Evolutionary conservation across 2,329 filamentous ascomycete genomes (phyloP), one percentile per base, ranked within the genome.

Genomic region (Penicillium sp.): DNA sequence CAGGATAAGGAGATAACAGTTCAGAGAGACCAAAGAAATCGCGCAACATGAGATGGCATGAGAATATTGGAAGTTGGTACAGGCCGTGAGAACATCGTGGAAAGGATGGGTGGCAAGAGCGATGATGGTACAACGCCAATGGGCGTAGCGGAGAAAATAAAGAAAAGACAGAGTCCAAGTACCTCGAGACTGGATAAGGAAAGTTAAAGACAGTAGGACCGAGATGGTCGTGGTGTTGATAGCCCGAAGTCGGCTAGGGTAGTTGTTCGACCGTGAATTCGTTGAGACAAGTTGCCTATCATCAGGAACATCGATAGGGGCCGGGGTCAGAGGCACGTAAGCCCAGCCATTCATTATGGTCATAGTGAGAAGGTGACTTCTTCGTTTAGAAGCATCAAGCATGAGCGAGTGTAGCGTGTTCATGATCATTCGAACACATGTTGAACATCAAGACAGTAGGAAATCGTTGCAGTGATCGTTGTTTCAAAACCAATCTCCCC

Each of bases 401-500:
- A 34, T 42, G 41, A n/a, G n/a, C n/a, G 11, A 7, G 11, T 7
- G 21, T 11, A n/a, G 33, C 37, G 42, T 51, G 40, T 38, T 40
- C 33, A 23, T 48, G 10, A 41, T 39, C 36, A 36, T 38, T 33
- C n/a, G 29, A 39, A 45, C 46, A 49, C 45, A 28, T 48, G 13
- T 7, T 29, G 27, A 39, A 14, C 41, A 37, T 42, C 18, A 32
- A 21, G 21, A n/a, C n/a, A 34, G 19, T 26, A 39, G 17, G 33
- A 39, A 49, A 47, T 39, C 42, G 35, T 47, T 30, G 31, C 34
- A 51, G 35, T 19, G 26, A 44, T 53, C 41, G 41, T 43, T 30
- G 39, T 30, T 35, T 38, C 36, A 16, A 30, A 13, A 27, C 14
- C 11, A 45, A 30, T 23, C 34, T 34, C 35, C 39, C 8, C 11